Base-by-base conservation (phyloP, 2,329 filamentous ascomycete species). In the Cladorrhinum sp. region DNA sequence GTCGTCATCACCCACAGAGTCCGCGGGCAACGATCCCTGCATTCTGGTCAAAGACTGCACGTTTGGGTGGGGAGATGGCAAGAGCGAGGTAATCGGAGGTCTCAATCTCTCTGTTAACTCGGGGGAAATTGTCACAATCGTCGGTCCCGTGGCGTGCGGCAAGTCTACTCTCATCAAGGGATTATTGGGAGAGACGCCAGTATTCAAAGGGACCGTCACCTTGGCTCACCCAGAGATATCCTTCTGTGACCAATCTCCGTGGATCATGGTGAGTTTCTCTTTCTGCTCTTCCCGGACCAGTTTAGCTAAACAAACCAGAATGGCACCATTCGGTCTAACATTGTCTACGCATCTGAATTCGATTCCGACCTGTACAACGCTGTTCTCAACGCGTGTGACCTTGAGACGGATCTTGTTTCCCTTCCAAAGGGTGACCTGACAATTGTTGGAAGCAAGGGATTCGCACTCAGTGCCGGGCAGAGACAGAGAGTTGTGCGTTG, bases 361-460 rank as follows among this genome's bases (percentile, higher is more conserved):
- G 69, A 74, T 14, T 24, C 57, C 2, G 39, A 49, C 3, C 60
- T 72, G 7, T 74, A 75, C n/a, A 36, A 60, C 5, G 49, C 62
- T 3, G 66, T 71, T 1, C 48, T 72, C 28, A 59, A 64, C 23
- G 68, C 70, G 2, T 74, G 72, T 14, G 71, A 46, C 18, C 59
- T 61, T 1, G 42, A 50, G n/a, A 21, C 23, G 10, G 59, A 61
- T 48, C 24, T 61, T 8, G 20, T 7, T 8, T 23, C 26, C 2
- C 77, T 91, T 1, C 86, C 87, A 0, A 80, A 86, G 8, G 87
- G 86, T 1, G 90, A 89, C 72, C 77, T 83, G 63, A 91, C 88
- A 0, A 74, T 82, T 56, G 79, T 90, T 24, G 88, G 88, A 24
- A 85, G 85, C 57, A 82, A 83, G 49, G 89, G 88, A 18, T 82